These are phyloP conservation scores for Aspergillus ochraceus DNA, from an alignment of 2,329 filamentous ascomycete genomes.

Conservation along the genomic window DNA sequence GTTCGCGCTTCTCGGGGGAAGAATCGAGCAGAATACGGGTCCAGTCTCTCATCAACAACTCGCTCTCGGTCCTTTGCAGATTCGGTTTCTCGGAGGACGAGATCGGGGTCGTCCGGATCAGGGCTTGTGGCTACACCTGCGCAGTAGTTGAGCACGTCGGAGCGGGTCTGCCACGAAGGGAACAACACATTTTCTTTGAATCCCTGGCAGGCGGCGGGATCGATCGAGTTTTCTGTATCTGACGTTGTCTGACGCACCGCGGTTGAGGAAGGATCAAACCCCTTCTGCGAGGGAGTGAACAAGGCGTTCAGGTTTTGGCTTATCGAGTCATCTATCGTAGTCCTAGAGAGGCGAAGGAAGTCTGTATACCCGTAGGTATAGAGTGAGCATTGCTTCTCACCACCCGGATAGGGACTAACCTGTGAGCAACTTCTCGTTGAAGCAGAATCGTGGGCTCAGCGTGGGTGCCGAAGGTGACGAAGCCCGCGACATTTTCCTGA, in stretches of 20 bases:
- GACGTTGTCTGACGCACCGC: constrained; percentile 59
- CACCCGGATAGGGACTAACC: constrained; percentile 50
- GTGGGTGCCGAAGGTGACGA: constrained; percentile 47
- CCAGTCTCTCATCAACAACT: constrained; percentile 81
- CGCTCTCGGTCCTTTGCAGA: constrained; percentile 68
- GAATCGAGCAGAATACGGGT: constrained; percentile 86
- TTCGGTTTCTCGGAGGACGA: constrained; percentile 68
- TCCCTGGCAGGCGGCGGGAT: constrained; percentile 60
- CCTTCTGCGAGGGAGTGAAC: constrained; percentile 66
- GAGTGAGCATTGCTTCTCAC: background rate
- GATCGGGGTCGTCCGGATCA: constrained; percentile 82
- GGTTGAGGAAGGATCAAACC: constrained; percentile 80
- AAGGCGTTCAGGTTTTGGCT: constrained; percentile 90
- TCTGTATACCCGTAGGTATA: constrained; percentile 54
- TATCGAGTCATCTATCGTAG: constrained; percentile 88
- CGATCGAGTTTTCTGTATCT: constrained; percentile 54
- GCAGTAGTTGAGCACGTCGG: constrained; percentile 86
- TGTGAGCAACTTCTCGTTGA: constrained; percentile 67
- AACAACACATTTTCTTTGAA: constrained; percentile 83
- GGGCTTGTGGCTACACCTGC: constrained; percentile 81
- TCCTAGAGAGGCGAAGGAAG: constrained; percentile 83
- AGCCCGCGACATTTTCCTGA: constrained; percentile 41
- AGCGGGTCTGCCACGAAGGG: constrained; percentile 80
- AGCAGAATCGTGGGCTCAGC: constrained; percentile 75
- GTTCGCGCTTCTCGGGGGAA: constrained; percentile 75